Base-by-base conservation (phyloP, 495 filamentous ascomycete species). In the Lophiostoma macrostomum region DNA sequence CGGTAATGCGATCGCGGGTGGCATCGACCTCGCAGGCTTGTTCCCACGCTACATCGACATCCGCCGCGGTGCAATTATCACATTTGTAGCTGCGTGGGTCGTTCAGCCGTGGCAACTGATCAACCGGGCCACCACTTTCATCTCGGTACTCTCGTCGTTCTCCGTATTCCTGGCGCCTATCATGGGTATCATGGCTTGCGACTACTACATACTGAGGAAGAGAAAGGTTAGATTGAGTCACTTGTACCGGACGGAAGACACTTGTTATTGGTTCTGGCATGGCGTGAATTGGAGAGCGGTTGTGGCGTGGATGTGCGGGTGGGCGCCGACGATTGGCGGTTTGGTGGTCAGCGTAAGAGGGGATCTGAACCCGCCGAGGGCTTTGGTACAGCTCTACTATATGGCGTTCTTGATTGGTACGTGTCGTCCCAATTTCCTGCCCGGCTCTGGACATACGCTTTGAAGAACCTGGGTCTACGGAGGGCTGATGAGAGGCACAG, bases 81-180 rank as follows among this genome's bases (percentile, higher is more conserved):
- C 66, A 16, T 70, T 71, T 34, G 47, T 76, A 23, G 63, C 76
- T 28, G 72, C 71, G n/a, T 58, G 76, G n/a, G 70, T 70, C 5
- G 72, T 73, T 22, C 69, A 72, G 35, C 77, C 77, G 1, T 80
- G 76, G 77, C 72, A 78, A 28, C 68, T 75, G 3, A 70, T 79
- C 43, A 74, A 73, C 38, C 69, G 64, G 18, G 75, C 74, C 5
- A 67, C 67, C 5, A 77, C 69, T 4, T 79, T 79, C 56, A 69
- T 80, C 22, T 71, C 67, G 5, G 73, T 80, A 1, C 58, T 80
- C 6, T 73, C 68, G 40, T 72, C 71, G 5, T 80, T 73, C 49
- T 70, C 72, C 0, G 71, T 80, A 22, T 78, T 80, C 56, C 55
- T 79, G 4, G 70, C 69, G n/a, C 71, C 71, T 0, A 73, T 68